These are phyloP conservation scores for Fusarium concolor DNA, from an alignment of 2,329 filamentous ascomycete species.

Conservation along the genomic window DNA sequence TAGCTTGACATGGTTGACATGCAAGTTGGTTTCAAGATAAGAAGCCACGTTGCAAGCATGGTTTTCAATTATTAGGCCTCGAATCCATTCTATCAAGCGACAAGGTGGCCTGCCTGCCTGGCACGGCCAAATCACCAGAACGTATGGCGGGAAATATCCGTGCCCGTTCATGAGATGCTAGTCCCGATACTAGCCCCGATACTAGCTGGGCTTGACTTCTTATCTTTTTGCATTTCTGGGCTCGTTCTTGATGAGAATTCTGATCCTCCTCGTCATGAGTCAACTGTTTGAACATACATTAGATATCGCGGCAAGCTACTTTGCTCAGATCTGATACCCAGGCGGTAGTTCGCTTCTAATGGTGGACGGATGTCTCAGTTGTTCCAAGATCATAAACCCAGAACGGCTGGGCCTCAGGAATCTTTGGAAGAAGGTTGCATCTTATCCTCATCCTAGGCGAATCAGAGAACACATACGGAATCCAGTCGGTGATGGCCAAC, in stretches of 20 bases:
- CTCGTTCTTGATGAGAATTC: background rate
- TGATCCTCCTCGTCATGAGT: background rate
- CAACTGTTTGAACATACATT: background rate
- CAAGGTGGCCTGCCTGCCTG: background rate
- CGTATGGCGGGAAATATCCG: background rate
- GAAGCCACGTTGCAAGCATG: conserved; percentile 4
- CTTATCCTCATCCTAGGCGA: conserved; percentile 23
- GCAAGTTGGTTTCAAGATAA: conserved; percentile 8
- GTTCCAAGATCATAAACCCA: conserved; percentile 5
- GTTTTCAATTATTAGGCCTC: background rate
- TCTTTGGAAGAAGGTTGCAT: conserved; percentile 19
- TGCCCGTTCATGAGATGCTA: background rate
- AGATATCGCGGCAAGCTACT: background rate
- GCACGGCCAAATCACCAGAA: background rate
- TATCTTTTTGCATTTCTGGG: background rate
- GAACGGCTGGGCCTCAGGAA: conserved; percentile 13
- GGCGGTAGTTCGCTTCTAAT: conserved; percentile 14
- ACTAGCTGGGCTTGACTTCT: background rate
- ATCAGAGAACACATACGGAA: conserved; percentile 16
- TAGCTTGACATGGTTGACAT: background rate
- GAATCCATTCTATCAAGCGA: background rate
- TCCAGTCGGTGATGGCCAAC: conserved; percentile 21
- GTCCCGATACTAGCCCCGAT: background rate
- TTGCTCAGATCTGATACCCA: background rate
- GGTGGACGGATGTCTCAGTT: conserved; percentile 6